A percentile compares a stretch with the other conserved stretches of the same genome.
phyloP scores from a whole-genome alignment of 2,329 filamentous ascomycete species.

The Arthrobotrys musiformis region DNA sequence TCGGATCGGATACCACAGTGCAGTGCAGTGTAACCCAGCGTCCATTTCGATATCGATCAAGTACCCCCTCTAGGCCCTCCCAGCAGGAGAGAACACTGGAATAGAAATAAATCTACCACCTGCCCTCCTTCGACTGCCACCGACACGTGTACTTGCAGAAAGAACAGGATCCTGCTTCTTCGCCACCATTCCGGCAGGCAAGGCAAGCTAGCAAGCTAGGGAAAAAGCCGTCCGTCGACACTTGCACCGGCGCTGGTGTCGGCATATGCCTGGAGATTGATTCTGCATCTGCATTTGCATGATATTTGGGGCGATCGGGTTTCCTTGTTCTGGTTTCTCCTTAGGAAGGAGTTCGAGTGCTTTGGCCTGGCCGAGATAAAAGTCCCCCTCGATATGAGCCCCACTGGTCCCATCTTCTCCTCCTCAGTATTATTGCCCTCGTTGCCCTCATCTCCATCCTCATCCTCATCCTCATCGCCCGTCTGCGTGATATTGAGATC shows the following conservation, averaged over 20 bases:
- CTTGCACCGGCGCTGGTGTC: not conserved
- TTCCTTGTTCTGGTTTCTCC: not conserved
- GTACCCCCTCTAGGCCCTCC: no score
- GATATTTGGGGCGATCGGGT: not conserved
- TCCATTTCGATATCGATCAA: not conserved
- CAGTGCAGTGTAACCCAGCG: slow-evolving; percentile 14
- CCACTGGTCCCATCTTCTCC: slow-evolving; percentile 7
- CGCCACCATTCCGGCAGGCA: not conserved
- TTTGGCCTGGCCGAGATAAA: not conserved
- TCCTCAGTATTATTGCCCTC: not conserved
- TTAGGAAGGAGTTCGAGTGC: not conserved
- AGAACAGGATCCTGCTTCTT: not conserved
- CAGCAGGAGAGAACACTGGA: no score
- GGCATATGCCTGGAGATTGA: not conserved
- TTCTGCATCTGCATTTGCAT: no score
- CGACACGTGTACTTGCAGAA: slow-evolving; percentile 41
- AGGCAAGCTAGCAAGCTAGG: no score
- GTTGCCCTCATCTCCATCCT: not conserved
- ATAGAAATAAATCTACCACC: not conserved
- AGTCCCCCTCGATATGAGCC: slow-evolving; percentile 16
- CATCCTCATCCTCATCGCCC: slow-evolving; percentile 1
- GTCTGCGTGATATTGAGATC: no score
- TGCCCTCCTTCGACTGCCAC: not conserved
- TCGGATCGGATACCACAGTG: not conserved
- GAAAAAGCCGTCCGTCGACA: not conserved